Evolutionary conservation across 768 basidiomycete genomes (phyloP), one percentile per base, ranked within the genome.

Genomic region (Amanita inopinata): DNA sequence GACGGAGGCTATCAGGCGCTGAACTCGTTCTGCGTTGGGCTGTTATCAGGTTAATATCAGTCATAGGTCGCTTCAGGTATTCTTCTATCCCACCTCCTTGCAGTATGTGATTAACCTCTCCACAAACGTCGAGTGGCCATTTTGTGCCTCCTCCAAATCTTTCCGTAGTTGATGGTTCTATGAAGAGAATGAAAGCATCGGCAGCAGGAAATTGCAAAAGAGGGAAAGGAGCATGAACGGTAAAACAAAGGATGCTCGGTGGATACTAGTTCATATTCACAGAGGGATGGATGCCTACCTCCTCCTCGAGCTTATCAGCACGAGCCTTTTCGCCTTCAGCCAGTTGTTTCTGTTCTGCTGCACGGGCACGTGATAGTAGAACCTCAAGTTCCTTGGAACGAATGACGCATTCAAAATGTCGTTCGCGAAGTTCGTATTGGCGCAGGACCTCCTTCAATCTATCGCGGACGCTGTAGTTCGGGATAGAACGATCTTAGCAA

Each of bases 311-410:
- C 54, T 71, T 84, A 43, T 78, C 78, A 9, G 78, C 76, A 31
- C 80, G 73, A 36, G 57, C 51, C 57, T 78, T 84, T 60, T 89
- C 85, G 38, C 76, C 74, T 36, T 89, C 83, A 10, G 80, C 80
- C 34, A 90, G 67, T 51, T 88, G 83, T 59, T 83, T 84, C 58
- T 89, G 85, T 54, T 91, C 89, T 7, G 88, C 86, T 18, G 85
- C 82, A 58, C 88, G 80, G 32, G 89, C 89, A 23, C 87, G 78
- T 36, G 89, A 88, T 11, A 92, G 69, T 14, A 92, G 63, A 11
- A 92, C 84, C 56, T 92, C 89, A 17, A 92, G 73, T 60, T 92
- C 89, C 61, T 92, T 92, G 32, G 89, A 91, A 31, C 89, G 83
- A 43, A 92, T 81, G 20, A 92, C 83, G 49, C 86, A 89, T 63